Percentiles rank a stretch among this genome's conserved stretches.
Evolutionary conservation across 2,329 filamentous ascomycete genomes (phyloP).

Genomic region (Monosporascus cannonballus): DNA sequence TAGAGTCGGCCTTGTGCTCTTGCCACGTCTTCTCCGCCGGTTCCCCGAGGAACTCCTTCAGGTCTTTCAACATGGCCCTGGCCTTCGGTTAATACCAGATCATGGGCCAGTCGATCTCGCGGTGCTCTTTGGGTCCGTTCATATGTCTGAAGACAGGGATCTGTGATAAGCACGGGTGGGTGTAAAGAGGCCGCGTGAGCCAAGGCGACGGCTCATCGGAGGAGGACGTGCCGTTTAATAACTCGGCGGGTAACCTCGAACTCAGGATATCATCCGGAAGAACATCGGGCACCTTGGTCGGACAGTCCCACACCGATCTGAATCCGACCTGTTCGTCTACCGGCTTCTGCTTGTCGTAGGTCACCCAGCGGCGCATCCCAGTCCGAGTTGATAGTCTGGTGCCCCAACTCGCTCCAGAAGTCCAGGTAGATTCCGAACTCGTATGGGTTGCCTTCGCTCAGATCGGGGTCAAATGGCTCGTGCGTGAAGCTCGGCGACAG

Average conservation of each 20-base stretch:
- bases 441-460: neutral
- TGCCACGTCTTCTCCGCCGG: neutral
- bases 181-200: neutral
- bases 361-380: neutral
- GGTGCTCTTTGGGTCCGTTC: neutral
- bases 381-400: constrained; percentile 1
- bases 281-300: neutral
- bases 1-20: neutral
- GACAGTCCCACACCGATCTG: neutral
- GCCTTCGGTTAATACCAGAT: neutral
- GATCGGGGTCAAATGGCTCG: neutral
- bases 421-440: constrained; percentile 1
- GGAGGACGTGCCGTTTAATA: neutral
- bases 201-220: neutral
- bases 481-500: neutral
- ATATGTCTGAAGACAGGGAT: neutral
- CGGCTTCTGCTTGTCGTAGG: neutral
- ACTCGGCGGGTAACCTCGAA: neutral
- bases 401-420: neutral
- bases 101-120: neutral
- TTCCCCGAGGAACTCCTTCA: neutral
- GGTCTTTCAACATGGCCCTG: neutral
- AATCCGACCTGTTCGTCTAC: neutral
- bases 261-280: neutral
- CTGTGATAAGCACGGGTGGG: neutral